These are phyloP conservation scores for Candida gorgasii DNA, from an alignment of 805 yeast genomes.

Conservation along the genomic window DNA sequence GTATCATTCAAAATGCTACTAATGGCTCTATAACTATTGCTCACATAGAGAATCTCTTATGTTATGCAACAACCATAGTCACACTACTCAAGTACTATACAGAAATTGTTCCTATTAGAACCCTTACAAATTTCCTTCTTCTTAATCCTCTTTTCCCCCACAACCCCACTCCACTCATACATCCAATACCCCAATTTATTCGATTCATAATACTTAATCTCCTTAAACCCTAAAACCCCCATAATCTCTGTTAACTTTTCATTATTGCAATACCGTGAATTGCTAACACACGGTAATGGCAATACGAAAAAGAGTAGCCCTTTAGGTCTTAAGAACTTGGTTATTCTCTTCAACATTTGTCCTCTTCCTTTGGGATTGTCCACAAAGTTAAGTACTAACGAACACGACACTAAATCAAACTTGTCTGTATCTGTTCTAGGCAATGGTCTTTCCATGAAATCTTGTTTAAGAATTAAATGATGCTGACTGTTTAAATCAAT, in stretches of 20 bases:
- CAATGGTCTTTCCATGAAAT: constrained; percentile 75
- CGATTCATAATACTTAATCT: constrained; percentile 54
- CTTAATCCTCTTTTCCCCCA: constrained; percentile 18
- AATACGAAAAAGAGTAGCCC: constrained; percentile 57
- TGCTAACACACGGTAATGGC: constrained; percentile 82
- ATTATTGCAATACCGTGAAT: constrained; percentile 75
- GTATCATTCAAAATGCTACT: too few relatives aligned
- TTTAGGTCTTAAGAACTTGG: constrained; percentile 48
- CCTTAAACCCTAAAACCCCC: constrained; percentile 58
- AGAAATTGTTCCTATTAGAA: constrained; percentile 66
- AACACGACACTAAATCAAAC: constrained; percentile 75
- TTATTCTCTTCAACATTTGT: constrained; percentile 66
- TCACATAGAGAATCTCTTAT: too few relatives aligned
- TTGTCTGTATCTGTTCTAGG: constrained; percentile 48
- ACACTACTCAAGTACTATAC: constrained; percentile 26
- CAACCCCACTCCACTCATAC: constrained; percentile 47
- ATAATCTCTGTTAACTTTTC: constrained; percentile 46
- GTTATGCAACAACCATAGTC: too few relatives aligned
- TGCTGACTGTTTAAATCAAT: constrained; percentile 84
- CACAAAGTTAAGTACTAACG: constrained; percentile 86
- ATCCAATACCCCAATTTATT: constrained; percentile 75
- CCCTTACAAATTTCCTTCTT: constrained; percentile 61
- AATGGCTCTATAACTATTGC: too few relatives aligned
- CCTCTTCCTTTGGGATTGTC: constrained; percentile 73
- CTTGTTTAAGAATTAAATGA: constrained; percentile 70